Evolutionary conservation across 805 yeast species (phyloP).

Genomic region (Lachancea sp.): DNA sequence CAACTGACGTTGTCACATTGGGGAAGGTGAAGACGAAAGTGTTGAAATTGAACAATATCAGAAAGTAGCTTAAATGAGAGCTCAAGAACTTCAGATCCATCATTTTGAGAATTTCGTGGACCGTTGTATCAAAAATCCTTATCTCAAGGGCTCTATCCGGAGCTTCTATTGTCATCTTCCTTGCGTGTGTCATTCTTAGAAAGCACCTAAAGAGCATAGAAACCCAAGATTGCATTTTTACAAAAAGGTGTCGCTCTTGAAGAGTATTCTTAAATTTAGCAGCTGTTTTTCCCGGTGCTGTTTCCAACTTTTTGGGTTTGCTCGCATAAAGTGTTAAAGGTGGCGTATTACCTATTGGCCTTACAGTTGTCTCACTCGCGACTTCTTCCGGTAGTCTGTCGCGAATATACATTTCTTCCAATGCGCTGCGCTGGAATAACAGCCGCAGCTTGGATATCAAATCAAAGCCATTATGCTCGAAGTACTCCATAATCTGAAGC

Average conservation of each 20-base stretch:
- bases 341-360: constrained; percentile 39
- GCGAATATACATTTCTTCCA: constrained; percentile 54
- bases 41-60: constrained; percentile 36
- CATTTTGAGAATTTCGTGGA: constrained; percentile 26
- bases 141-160: constrained; percentile 39
- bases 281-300: constrained; percentile 40
- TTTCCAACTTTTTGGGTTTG: constrained; percentile 35
- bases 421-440: constrained; percentile 44
- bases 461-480: constrained; percentile 34
- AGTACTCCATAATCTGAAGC: constrained; percentile 23
- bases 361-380: constrained; percentile 38
- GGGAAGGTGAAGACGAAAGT: constrained; percentile 33
- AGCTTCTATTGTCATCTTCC: constrained; percentile 27
- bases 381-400: constrained; percentile 42
- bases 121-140: constrained; percentile 34
- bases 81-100: constrained; percentile 22
- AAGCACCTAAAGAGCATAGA: constrained; percentile 40
- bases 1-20: constrained; percentile 23
- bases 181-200: constrained; percentile 41
- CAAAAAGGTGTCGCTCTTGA: constrained; percentile 46
- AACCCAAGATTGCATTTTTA: constrained; percentile 42
- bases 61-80: constrained; percentile 27
- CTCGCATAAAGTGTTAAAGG: constrained; percentile 39
- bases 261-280: constrained; percentile 59
- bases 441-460: constrained; percentile 39